Evolutionary conservation across 768 basidiomycete species (phyloP), one percentile per base, ranked within the genome.

Genomic region (Lepiota venenata): DNA sequence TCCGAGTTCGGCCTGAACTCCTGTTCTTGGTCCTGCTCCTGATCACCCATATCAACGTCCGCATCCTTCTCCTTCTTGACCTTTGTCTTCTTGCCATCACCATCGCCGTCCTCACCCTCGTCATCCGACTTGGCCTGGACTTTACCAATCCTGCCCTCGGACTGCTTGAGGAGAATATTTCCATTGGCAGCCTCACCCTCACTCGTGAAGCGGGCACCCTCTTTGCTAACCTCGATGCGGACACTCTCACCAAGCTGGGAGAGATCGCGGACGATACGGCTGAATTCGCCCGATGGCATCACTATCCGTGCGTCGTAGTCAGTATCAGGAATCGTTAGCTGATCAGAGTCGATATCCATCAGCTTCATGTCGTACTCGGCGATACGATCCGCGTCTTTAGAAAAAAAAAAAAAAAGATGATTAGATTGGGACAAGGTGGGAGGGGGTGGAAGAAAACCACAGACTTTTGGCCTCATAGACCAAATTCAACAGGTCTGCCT

Each of bases 281-380:
- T 72, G 65, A 99, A 98, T 68, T 99, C 97, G 35, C 76, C 56
- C 0, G 93, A 82, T 7, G 90, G 81, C 83, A 99, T 85, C 16
- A 86, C 85, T 45, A 98, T 85, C 52, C 88, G 87, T 2, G 93
- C 92, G 63, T 98, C 96, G 70, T 98, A 99, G 47, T 95, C 89
- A 2, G 97, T 99, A 59, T 98, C 95, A 14, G 97, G 97, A 64
- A 98, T 98, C 45, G 88, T 88, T 48, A 98, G 87, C 42, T 84
- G 86, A 71, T 99, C 97, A 20, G 91, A 77, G 69, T 99, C 96
- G 65, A 99, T 99, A 64, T 98, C 96, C 96, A 99, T 98, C 50
- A 98, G 84, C 70, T 98, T 98, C 88, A 99, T 92, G 62, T 97
- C 94, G 73, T 99, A 99, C 67, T 98, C 93, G 21, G 94, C 93